phyloP scores from a whole-genome alignment of 1,139 yeast species.

The Debaryomycetaceae sp. region DNA sequence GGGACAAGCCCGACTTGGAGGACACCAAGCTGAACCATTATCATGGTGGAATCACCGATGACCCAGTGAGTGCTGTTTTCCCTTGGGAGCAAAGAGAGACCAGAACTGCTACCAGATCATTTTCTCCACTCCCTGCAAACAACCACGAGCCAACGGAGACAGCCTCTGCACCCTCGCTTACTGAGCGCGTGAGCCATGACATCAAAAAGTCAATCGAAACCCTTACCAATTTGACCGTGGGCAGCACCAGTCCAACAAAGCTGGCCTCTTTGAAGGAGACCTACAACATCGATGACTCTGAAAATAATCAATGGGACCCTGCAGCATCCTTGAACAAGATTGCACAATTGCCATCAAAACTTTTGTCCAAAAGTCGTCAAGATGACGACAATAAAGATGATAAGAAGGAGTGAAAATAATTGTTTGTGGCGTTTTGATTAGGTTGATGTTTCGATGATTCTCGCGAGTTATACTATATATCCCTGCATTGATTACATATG shows the following conservation, averaged over 20 bases:
- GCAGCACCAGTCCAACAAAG: not conserved
- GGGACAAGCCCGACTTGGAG: no score
- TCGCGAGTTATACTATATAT: no score
- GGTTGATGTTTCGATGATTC: conserved; percentile 1
- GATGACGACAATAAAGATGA: conserved; percentile 4
- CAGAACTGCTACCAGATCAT: conserved; percentile 19
- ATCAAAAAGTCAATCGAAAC: conserved; percentile 7
- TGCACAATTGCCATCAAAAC: conserved; percentile 7
- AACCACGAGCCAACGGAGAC: conserved; percentile 2
- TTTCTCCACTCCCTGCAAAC: conserved; percentile 6
- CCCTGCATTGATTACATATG: no score
- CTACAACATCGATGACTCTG: conserved; percentile 6
- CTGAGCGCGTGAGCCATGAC: conserved; percentile 3
- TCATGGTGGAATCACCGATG: no score
- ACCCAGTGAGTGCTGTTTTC: conserved; percentile 26
- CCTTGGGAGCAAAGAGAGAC: conserved; percentile 39
- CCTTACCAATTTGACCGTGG: conserved; percentile 4
- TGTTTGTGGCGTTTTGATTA: not conserved
- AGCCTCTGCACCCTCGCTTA: conserved; percentile 3
- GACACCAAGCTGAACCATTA: no score
- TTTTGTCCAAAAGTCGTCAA: conserved; percentile 5
- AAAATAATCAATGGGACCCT: conserved; percentile 7
- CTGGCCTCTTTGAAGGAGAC: conserved; percentile 6
- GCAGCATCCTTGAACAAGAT: conserved; percentile 6
- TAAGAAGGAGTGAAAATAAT: not conserved